Evolutionary conservation across 2,329 filamentous ascomycete species (phyloP).

Genomic region (Talaromyces verruculosus): DNA sequence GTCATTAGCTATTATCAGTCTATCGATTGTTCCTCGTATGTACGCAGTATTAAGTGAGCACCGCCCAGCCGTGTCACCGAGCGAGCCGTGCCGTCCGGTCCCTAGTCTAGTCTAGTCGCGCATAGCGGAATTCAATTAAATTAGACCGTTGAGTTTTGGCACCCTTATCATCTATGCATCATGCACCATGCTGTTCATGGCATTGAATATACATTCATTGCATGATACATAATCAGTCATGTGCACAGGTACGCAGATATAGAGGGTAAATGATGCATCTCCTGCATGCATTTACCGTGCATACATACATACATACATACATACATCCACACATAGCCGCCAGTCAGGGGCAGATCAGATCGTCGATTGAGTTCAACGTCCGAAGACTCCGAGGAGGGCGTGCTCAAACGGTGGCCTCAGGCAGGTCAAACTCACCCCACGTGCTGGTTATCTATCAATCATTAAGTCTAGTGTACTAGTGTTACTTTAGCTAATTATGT

Average conservation of each 20-base stretch:
- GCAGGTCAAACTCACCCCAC: not conserved
- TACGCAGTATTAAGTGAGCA: not conserved
- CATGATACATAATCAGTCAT: not conserved
- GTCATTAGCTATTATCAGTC: not conserved
- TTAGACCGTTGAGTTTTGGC: constrained; percentile 1
- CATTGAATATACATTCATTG: not conserved
- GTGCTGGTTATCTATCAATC: not conserved
- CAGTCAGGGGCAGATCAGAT: not conserved
- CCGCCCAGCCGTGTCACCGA: not conserved
- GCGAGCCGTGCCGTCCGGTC: constrained; percentile 1
- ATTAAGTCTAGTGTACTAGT: not conserved
- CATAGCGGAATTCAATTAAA: not conserved
- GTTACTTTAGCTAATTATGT: not conserved
- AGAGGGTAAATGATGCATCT: not conserved
- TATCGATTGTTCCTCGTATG: not conserved
- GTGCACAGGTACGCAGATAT: not conserved
- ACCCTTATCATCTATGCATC: not conserved
- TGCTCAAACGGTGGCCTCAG: not conserved
- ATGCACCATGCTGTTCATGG: not conserved
- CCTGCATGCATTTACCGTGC: not conserved
- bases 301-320: not conserved
- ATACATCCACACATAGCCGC: not conserved
- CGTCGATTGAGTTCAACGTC: not conserved
- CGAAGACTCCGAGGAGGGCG: not conserved
- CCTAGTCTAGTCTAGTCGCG: not conserved